Percentiles rank a stretch among this genome's conserved stretches.
phyloP scores from a whole-genome alignment of 176 grass and related monocot genomes.

The Musa troglodytarum region DNA sequence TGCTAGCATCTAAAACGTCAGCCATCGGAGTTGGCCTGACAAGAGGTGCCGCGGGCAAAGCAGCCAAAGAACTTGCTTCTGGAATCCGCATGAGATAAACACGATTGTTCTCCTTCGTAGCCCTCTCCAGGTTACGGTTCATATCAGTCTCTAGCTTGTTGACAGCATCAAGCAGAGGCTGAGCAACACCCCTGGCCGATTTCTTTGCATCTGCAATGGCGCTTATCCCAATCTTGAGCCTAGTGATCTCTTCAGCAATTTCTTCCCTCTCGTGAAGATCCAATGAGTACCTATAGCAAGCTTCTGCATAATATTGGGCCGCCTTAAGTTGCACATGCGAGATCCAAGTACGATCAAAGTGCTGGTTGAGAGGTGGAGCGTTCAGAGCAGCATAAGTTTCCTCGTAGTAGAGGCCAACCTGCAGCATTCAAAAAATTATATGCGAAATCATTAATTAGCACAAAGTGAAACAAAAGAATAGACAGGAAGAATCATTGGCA shows the following conservation, averaged over 20 bases:
- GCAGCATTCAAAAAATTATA: conserved; percentile 13
- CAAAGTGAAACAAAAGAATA: background rate
- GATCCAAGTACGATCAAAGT: conserved; percentile 95
- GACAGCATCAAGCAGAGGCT: conserved; percentile 65
- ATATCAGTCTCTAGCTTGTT: conserved; percentile 72
- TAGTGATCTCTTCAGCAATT: conserved; percentile 89
- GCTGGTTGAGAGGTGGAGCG: conserved; percentile 58
- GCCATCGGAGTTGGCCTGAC: conserved; percentile 63
- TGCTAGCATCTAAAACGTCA: conserved; percentile 88
- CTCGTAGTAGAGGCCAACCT: conserved; percentile 95
- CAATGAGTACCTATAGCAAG: conserved; percentile 82
- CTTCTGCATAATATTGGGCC: conserved; percentile 88
- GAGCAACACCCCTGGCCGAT: conserved; percentile 64
- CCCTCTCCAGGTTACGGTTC: conserved; percentile 85
- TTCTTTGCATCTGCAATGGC: conserved; percentile 92
- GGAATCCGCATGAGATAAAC: conserved; percentile 98
- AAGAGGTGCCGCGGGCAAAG: conserved; percentile 66
- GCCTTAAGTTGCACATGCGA: conserved; percentile 93
- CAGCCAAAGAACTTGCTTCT: conserved; percentile 56
- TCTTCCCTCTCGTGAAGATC: conserved; percentile 93
- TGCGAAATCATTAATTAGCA: background rate
- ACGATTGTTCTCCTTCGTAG: conserved; percentile 86
- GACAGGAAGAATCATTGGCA: background rate
- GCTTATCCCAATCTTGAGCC: conserved; percentile 71
- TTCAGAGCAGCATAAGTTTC: conserved; percentile 78